phyloP scores from a whole-genome alignment of 768 basidiomycete species.

The Phaffia australis region DNA sequence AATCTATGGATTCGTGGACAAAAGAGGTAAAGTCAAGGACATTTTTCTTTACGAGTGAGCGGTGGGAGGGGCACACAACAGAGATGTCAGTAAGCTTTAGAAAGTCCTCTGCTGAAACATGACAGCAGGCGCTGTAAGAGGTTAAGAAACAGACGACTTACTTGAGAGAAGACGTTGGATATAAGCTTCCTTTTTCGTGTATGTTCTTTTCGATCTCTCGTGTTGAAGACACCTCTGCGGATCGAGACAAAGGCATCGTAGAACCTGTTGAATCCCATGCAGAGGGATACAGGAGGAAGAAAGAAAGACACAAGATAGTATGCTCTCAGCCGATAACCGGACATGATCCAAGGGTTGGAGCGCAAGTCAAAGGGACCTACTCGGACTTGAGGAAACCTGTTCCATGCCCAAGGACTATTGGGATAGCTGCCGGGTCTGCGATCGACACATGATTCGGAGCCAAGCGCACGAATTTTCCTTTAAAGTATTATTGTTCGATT shows the following conservation, averaged over 20 bases:
- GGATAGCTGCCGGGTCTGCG: conserved; percentile 65
- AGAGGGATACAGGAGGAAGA: neutral
- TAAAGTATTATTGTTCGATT: neutral
- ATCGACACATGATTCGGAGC: conserved; percentile 69
- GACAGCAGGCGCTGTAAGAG: neutral
- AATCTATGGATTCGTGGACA: conserved; percentile 50
- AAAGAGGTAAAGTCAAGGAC: conserved; percentile 79
- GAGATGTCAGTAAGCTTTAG: no score
- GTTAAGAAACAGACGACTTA: neutral
- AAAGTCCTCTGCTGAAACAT: neutral
- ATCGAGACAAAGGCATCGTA: conserved; percentile 56
- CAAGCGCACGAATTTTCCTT: conserved; percentile 58
- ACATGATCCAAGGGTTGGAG: no score
- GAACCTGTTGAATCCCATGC: neutral
- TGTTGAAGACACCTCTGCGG: conserved; percentile 38
- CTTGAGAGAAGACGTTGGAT: conserved; percentile 34
- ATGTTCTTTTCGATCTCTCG: conserved; percentile 59
- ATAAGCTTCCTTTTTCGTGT: conserved; percentile 85
- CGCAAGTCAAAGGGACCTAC: conserved; percentile 31
- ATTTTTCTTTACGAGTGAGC: conserved; percentile 72
- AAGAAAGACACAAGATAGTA: neutral
- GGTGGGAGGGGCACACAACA: conserved; percentile 28
- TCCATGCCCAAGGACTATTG: conserved; percentile 66
- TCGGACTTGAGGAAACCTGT: conserved; percentile 68
- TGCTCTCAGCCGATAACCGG: no score